Conservation (phyloP, 1,284 basidiomycete species). For the Grifola frondosa region DNA sequence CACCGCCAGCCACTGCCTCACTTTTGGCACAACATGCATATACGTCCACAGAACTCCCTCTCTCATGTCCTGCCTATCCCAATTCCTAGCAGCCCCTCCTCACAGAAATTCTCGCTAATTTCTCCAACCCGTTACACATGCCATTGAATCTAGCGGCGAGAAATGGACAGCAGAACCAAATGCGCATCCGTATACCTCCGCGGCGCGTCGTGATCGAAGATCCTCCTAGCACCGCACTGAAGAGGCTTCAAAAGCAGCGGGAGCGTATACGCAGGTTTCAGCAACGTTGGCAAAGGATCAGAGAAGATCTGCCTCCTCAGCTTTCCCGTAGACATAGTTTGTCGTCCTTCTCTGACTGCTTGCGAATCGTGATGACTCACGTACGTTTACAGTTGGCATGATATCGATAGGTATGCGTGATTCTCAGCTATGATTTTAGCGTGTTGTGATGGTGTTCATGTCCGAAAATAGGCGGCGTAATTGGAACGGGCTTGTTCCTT, state of each 20-base stretch:
- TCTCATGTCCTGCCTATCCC: too few relatives aligned
- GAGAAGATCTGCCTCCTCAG: slow-evolving; percentile 30
- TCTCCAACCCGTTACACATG: too few relatives aligned
- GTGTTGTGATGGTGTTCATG: slow-evolving; percentile 11
- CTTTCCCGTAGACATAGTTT: slow-evolving; percentile 30
- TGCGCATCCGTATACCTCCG: background rate
- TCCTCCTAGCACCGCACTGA: slow-evolving; percentile 3
- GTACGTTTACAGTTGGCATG: slow-evolving; percentile 28
- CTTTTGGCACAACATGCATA: too few relatives aligned
- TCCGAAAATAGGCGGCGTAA: slow-evolving; percentile 38
- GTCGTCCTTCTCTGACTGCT: background rate
- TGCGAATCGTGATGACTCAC: background rate
- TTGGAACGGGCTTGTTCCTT: slow-evolving; percentile 50
- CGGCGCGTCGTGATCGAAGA: slow-evolving; percentile 4
- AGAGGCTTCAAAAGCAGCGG: slow-evolving; percentile 15
- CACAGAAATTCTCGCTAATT: too few relatives aligned
- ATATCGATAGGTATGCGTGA: slow-evolving; percentile 28
- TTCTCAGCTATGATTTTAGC: background rate
- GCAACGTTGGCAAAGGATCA: slow-evolving; percentile 30
- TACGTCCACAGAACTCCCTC: too few relatives aligned
- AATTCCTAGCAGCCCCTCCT: too few relatives aligned
- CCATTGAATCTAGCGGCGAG: too few relatives aligned
- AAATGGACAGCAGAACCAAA: background rate
- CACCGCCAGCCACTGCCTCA: too few relatives aligned
- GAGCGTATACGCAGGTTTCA: slow-evolving; percentile 28